Evolutionary conservation across 345 rosid species (phyloP), one percentile per base, ranked within the genome.

Genomic region (Stellera chamaejasme): DNA sequence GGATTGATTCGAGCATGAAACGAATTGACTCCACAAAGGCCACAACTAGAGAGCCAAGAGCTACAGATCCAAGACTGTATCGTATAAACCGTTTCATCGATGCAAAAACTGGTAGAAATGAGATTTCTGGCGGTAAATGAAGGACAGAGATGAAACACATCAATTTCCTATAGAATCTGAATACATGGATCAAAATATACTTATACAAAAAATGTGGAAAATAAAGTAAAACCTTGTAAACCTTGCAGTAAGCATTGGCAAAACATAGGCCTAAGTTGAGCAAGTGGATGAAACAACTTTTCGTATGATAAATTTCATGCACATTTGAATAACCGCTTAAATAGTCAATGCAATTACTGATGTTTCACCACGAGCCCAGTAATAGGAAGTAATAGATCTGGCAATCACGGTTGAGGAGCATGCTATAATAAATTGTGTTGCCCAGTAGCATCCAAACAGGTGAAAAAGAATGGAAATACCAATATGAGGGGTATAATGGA

Each of bases 361-460:
- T 59, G 83, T 72, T 78, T 82, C 98, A 26, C 94, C 88, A 57
- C 84, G 83, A 70, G 91, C 84, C 99, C 97, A 89, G 72, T 93
- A 93, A 74, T 89, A 86, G 3, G 99, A 86, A 43, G 97, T 97
- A 62, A 93, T 96, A 45, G 97, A 86, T 42, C 97, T 91, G 1
- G 97, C 96, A 60, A 93, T 82, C 56, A 93, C 92, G 9, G 97
- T 84, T 10, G 94, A 79, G 2, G 99, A 87, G 73, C 80, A 71
- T 9, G 96, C 91, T 5, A 89, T 72, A 60, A 93, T 75, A 74
- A 87, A 93, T 63, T 93, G 94, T 10, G 99, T 93, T 59, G 89
- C 97, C 99, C 97, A 93, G 55, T 81, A 93, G 62, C 97, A 75
- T n/a, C 99, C 99, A 56, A 89, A 81, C 19, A 93, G 78, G 70